Evolutionary conservation across 371 early-diverging fungal genomes (phyloP).

Genomic region (Apophysomyces elegans): DNA sequence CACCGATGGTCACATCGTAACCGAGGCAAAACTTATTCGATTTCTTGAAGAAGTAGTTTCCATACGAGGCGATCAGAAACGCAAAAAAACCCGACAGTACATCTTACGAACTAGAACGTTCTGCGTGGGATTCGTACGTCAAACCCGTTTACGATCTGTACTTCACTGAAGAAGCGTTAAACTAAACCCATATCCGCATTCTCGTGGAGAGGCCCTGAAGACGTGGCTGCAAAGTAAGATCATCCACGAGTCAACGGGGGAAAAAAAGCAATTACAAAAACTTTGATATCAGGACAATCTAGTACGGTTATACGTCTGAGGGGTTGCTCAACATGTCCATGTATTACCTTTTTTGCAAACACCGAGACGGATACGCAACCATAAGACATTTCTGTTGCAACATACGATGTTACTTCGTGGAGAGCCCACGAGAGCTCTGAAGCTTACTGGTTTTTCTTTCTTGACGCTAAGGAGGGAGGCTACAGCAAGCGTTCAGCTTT

Average conservation of each 20-base stretch:
- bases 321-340: background rate
- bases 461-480: background rate
- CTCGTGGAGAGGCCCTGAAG: background rate
- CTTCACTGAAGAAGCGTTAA: background rate
- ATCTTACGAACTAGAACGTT: background rate
- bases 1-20: background rate
- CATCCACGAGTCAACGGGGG: background rate
- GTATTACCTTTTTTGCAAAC: background rate
- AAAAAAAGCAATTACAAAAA: background rate
- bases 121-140: background rate
- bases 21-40: background rate
- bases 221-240: background rate
- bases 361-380: background rate
- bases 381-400: background rate
- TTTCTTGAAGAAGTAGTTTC: background rate
- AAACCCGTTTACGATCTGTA: background rate
- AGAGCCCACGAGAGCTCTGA: background rate
- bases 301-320: background rate
- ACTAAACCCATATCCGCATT: background rate
- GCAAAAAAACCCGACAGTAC: background rate
- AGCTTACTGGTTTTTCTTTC: background rate
- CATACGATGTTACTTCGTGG: background rate
- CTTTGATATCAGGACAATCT: background rate
- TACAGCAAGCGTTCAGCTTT: too few relatives aligned
- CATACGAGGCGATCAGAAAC: background rate